Conservation (phyloP, 768 basidiomycete species). For the Amanita exitialis region DNA sequence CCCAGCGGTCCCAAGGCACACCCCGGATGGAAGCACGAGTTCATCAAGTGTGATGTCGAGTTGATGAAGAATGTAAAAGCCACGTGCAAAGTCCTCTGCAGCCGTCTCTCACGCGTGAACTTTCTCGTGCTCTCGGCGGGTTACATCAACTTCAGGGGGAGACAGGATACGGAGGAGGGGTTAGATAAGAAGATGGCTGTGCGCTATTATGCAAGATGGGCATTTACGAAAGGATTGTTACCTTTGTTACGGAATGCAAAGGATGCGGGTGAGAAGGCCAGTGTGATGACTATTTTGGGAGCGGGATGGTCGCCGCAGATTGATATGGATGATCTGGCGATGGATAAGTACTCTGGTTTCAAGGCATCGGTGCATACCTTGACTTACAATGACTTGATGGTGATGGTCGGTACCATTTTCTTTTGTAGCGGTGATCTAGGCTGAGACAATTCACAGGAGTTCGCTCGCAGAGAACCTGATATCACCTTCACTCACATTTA, state of each 20-base stretch:
- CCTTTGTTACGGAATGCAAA: conserved; percentile 24
- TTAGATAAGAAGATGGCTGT: conserved; percentile 28
- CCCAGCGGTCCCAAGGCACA: conserved; percentile 7
- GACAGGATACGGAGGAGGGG: conserved; percentile 31
- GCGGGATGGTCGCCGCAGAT: conserved; percentile 18
- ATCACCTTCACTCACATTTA: conserved; percentile 33
- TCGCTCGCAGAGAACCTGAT: conserved; percentile 26
- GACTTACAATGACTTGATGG: conserved; percentile 29
- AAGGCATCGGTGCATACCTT: conserved; percentile 16
- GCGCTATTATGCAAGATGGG: conserved; percentile 30
- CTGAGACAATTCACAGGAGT: conserved; percentile 18
- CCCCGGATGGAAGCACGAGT: conserved; percentile 20
- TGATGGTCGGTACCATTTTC: conserved; percentile 16
- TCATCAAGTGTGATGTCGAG: conserved; percentile 28
- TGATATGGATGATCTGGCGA: conserved; percentile 29
- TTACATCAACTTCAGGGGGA: conserved; percentile 13
- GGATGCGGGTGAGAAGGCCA: conserved; percentile 16
- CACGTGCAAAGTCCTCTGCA: conserved; percentile 18
- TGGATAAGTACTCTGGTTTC: conserved; percentile 19
- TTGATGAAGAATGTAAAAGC: conserved; percentile 28
- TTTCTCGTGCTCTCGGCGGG: conserved; percentile 30
- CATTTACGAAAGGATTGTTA: conserved; percentile 26
- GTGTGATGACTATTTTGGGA: conserved; percentile 25
- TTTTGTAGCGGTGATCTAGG: background rate
- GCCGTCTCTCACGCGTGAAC: conserved; percentile 26